Base-by-base conservation (phyloP, 2,329 filamentous ascomycete species). In the Exophiala aquamarina region DNA sequence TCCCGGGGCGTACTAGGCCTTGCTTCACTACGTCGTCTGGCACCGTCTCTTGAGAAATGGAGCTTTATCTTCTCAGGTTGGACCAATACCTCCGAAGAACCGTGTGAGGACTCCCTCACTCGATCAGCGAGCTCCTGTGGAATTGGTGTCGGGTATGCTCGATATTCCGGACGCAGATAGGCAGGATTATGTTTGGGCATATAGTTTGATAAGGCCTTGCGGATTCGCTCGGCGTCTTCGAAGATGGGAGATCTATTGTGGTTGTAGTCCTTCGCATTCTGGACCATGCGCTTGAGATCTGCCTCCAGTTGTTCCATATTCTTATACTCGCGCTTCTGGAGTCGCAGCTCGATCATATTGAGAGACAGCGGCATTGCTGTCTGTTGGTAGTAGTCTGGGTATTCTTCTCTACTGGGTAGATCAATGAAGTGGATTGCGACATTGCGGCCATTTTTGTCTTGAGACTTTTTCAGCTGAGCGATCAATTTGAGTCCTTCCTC, bases 181-280 rank as follows among this genome's bases (percentile, higher is more conserved):
- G 87, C 88, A 11, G 90, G 89, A 60, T 95, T 95, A 59, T 85
- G 79, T 65, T 87, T 87, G 46, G 84, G 85, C 89, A 95, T 95
- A 66, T 83, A 89, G 61, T 91, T 92, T 65, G 87, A 91, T 32
- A 92, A 77, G 3, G 89, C 84, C 69, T 95, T 95, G 37, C 90
- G 80, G 36, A 95, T 80, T 39, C 89, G 82, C 67, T 95, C 90
- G 7, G 90, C 89, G 70, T 95, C 89, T 34, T 89, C 85, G 63
- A 86, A 92, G 29, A 86, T 76, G 47, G 82, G 71, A 0, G 87
- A 89, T 34, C 78, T 79, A 58, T 85, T 85, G 50, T 84, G 77
- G 61, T 92, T 92, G 69, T 82, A 93, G 44, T 89, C 83, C 66
- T 95, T 95, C 28, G 87, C 88, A 62, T 95, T 95, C 55, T 82